These are phyloP conservation scores for Camellia granthamiana DNA, from an alignment of 148 eudicot genomes.

Conservation along the genomic window DNA sequence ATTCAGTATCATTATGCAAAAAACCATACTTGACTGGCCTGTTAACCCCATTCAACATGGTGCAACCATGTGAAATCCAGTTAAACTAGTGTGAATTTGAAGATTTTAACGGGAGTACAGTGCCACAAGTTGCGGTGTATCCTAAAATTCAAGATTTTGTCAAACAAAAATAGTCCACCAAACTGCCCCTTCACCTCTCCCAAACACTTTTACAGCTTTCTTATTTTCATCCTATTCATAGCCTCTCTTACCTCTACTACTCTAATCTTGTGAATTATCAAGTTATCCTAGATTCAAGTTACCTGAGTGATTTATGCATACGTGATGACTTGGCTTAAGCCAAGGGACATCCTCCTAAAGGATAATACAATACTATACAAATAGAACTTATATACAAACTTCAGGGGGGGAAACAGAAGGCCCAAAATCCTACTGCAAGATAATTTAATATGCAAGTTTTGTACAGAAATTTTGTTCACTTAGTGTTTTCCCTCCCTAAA, in stretches of 20 bases:
- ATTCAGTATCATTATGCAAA: neutral
- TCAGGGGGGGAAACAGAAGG: neutral
- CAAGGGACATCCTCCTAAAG: neutral
- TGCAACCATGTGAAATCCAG: neutral
- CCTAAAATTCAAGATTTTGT: neutral
- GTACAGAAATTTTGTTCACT: neutral
- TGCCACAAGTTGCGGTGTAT: neutral
- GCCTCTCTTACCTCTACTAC: too few species aligned
- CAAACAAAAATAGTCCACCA: too few species aligned
- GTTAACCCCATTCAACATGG: neutral
- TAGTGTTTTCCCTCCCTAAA: neutral
- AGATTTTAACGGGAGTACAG: neutral
- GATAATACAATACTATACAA: neutral
- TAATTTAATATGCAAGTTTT: neutral
- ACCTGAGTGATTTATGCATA: neutral
- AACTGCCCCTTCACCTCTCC: too few species aligned
- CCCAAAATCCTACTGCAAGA: neutral
- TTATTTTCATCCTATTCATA: too few species aligned
- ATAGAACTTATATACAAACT: neutral
- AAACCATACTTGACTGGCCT: neutral
- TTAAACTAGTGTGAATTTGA: neutral
- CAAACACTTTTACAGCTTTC: too few species aligned
- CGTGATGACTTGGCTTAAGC: neutral
- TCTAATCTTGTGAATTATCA: too few species aligned
- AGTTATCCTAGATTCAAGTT: too few species aligned